phyloP scores from a whole-genome alignment of 805 yeast genomes.

The Candida ovalis region DNA sequence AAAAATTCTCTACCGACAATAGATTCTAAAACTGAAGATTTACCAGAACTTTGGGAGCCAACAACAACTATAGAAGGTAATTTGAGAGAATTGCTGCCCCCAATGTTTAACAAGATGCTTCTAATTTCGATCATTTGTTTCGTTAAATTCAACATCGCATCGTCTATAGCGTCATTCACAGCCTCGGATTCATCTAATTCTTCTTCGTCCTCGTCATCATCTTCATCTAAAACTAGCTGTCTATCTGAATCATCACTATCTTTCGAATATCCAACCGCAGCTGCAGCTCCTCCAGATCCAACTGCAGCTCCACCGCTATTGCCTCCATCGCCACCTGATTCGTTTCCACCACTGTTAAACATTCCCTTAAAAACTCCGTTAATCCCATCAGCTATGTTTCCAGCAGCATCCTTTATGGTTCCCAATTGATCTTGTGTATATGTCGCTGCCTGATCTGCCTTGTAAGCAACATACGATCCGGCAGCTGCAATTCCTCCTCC shows the following conservation, averaged over 20 bases:
- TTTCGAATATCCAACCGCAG: slow-evolving; percentile 36
- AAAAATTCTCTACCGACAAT: slow-evolving; percentile 97
- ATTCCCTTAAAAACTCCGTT: slow-evolving; percentile 32
- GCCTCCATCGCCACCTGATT: slow-evolving; percentile 30
- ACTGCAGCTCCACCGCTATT: slow-evolving; percentile 33
- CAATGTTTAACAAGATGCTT: slow-evolving; percentile 69
- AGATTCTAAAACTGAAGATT: slow-evolving; percentile 91
- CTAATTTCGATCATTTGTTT: slow-evolving; percentile 97
- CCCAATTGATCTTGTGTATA: slow-evolving; percentile 66
- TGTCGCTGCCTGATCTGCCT: slow-evolving; percentile 79
- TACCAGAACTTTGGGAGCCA: slow-evolving; percentile 97
- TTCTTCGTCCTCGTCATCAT: slow-evolving; percentile 36
- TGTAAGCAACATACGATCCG: slow-evolving; percentile 87
- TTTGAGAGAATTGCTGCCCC: slow-evolving; percentile 67
- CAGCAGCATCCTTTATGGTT: slow-evolving; percentile 59
- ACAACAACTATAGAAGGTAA: slow-evolving; percentile 94
- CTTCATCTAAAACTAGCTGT: slow-evolving; percentile 27
- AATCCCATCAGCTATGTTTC: slow-evolving; percentile 44
- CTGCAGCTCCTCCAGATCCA: slow-evolving; percentile 57
- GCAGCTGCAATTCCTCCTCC: slow-evolving; percentile 95
- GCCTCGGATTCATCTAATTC: slow-evolving; percentile 43
- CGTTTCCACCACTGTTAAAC: slow-evolving; percentile 24
- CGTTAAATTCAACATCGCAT: slow-evolving; percentile 84
- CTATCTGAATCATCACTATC: slow-evolving; percentile 33
- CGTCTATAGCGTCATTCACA: slow-evolving; percentile 49